Conservation (phyloP, 495 filamentous ascomycete species). For the Hypoxylon perforatum region DNA sequence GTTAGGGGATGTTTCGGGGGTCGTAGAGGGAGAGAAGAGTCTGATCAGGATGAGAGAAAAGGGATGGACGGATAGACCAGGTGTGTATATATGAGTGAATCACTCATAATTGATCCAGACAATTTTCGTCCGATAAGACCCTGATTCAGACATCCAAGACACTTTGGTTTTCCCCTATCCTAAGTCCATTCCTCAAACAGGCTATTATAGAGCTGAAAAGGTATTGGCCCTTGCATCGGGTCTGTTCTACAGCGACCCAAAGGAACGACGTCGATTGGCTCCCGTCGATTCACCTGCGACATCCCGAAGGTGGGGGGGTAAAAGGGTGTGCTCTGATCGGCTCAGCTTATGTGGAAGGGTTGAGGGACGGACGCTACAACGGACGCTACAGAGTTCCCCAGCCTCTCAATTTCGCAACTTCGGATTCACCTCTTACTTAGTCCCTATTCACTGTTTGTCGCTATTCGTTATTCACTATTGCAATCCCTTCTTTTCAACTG, state of each 20-base stretch:
- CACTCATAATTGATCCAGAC: conserved; percentile 5
- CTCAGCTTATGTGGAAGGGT: conserved; percentile 9
- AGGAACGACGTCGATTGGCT: conserved; percentile 27
- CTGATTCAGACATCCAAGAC: background rate
- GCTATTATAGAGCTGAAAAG: conserved; percentile 34
- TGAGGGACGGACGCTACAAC: background rate
- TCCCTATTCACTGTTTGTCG: no score
- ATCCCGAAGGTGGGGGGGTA: conserved; percentile 39
- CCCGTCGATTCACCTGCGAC: conserved; percentile 28
- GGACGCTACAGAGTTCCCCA: conserved; percentile 48
- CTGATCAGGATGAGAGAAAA: background rate
- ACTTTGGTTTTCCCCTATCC: background rate
- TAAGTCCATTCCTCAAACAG: conserved; percentile 33
- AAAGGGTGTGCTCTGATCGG: conserved; percentile 40
- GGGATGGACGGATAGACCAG: background rate
- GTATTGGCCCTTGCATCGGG: conserved; percentile 45
- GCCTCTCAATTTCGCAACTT: conserved; percentile 54
- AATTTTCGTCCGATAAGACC: background rate
- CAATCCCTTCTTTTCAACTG: no score
- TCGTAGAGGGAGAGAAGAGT: conserved; percentile 1
- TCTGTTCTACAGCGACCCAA: conserved; percentile 36
- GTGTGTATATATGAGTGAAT: conserved; percentile 8
- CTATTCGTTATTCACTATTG: no score
- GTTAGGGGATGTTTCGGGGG: background rate
- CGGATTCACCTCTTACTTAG: background rate